Evolutionary conservation across 495 filamentous ascomycete genomes (phyloP).

Genomic region (Tuber umbilicatum): DNA sequence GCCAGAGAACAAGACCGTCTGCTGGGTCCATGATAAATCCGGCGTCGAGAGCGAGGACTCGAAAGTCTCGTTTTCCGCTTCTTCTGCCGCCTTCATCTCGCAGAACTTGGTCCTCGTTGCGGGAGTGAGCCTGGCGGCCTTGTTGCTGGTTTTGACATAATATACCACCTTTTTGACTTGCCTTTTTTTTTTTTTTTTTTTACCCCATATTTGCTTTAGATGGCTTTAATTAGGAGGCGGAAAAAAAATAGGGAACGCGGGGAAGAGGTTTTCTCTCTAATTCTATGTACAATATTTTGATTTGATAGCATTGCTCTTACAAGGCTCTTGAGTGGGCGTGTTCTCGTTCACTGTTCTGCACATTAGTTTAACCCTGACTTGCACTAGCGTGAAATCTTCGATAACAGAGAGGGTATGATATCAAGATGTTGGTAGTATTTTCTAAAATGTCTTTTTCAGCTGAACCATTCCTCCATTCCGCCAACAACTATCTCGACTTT

Average conservation of each 20-base stretch:
- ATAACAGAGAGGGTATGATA: neutral
- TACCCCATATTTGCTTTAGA: neutral
- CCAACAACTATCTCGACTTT: too few relatives aligned
- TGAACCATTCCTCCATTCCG: neutral
- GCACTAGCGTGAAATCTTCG: neutral
- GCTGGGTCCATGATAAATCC: conserved; percentile 24
- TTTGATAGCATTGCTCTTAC: neutral
- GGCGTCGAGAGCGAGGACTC: conserved; percentile 19
- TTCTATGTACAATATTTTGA: neutral
- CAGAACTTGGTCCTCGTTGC: neutral
- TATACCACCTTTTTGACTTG: neutral
- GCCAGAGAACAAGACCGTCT: conserved; percentile 18
- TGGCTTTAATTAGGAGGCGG: neutral
- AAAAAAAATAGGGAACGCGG: neutral
- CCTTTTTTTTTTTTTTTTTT: neutral
- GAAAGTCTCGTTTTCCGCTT: neutral
- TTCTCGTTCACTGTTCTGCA: neutral
- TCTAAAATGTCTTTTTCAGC: neutral
- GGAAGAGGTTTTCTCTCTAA: neutral
- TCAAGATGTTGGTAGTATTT: neutral
- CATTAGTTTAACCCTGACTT: neutral
- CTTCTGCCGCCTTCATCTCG: neutral
- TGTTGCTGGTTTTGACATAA: neutral
- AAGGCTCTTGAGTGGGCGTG: neutral
- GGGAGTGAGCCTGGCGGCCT: neutral